These are phyloP conservation scores for Spirogloea muscicola DNA, from an alignment of 139 green algal species.

Conservation along the genomic window DNA sequence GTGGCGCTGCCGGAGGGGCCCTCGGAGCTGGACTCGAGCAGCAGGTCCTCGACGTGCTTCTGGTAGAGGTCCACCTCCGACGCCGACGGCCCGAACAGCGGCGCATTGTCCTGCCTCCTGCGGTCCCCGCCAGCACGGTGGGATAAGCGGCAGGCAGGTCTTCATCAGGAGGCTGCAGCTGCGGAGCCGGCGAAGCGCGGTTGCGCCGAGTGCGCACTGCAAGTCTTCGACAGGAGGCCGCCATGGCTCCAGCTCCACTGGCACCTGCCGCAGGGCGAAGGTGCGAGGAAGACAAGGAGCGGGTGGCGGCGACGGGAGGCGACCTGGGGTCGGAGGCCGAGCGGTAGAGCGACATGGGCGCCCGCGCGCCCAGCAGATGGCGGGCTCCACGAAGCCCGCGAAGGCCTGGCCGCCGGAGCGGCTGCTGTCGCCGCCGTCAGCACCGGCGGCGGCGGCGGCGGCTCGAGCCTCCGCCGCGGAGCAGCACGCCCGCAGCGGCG, in stretches of 20 bases:
- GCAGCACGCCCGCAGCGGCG: no score
- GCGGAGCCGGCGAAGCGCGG: background rate
- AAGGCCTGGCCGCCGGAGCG: no score
- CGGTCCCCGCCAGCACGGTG: no score
- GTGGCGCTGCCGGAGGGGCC: no score
- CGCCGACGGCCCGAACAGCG: slow-evolving; percentile 26
- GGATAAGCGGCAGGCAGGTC: no score
- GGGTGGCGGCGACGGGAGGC: background rate
- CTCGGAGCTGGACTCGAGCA: slow-evolving; percentile 30
- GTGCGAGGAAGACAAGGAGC: background rate
- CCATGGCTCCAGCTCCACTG: background rate
- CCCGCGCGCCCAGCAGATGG: no score
- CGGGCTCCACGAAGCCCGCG: no score
- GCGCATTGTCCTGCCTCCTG: no score
- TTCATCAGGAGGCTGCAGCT: background rate
- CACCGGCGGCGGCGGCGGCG: no score
- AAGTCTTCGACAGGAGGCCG: background rate
- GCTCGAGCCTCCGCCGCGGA: no score
- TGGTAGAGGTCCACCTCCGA: slow-evolving; percentile 38
- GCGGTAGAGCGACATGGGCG: slow-evolving; percentile 2
- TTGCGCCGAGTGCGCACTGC: background rate
- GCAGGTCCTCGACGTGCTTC: slow-evolving; percentile 38
- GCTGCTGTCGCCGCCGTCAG: no score
- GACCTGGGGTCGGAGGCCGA: background rate
- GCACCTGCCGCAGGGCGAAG: background rate